These are phyloP conservation scores for Xylaria castorea DNA, from an alignment of 495 filamentous ascomycete species.

Conservation along the genomic window DNA sequence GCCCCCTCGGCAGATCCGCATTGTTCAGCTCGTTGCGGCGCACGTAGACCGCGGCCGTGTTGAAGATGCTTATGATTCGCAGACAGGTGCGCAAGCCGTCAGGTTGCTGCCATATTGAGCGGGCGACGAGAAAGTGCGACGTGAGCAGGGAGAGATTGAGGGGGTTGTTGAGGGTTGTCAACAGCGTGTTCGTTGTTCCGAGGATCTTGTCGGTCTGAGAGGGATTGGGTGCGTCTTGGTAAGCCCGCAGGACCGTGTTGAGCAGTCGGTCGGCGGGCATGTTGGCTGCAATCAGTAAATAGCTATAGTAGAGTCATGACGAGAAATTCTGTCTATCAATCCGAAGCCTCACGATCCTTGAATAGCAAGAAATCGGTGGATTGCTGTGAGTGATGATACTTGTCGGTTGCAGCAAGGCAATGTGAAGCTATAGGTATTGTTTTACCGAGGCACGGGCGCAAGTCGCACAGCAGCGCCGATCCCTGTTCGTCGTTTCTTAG, in stretches of 20 bases:
- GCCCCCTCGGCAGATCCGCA: slow-evolving; percentile 49
- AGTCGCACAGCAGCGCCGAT: background rate
- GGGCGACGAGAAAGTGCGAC: slow-evolving; percentile 85
- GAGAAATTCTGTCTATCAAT: background rate
- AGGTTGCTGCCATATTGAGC: slow-evolving; percentile 81
- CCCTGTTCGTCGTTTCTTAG: background rate
- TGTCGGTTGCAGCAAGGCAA: background rate
- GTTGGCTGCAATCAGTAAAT: background rate
- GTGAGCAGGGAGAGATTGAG: slow-evolving; percentile 89
- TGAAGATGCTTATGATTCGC: slow-evolving; percentile 85
- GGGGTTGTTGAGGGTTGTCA: slow-evolving; percentile 85
- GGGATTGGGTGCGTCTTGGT: slow-evolving; percentile 57
- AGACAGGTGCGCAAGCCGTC: slow-evolving; percentile 76
- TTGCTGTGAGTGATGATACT: background rate
- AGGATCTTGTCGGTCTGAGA: slow-evolving; percentile 66
- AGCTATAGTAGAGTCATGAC: slow-evolving; percentile 13
- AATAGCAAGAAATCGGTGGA: background rate
- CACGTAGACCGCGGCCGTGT: slow-evolving; percentile 75
- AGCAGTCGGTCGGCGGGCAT: slow-evolving; percentile 61
- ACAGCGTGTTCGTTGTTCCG: slow-evolving; percentile 78
- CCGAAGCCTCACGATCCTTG: background rate
- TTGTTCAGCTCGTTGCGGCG: slow-evolving; percentile 62
- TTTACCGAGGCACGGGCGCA: slow-evolving; percentile 21
- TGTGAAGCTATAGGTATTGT: background rate
- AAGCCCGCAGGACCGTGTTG: slow-evolving; percentile 56